Percentiles rank a stretch among this genome's conserved stretches.
Conservation (phyloP, 352 stramenopile species). For the Phytophthora fragariaefolia region DNA sequence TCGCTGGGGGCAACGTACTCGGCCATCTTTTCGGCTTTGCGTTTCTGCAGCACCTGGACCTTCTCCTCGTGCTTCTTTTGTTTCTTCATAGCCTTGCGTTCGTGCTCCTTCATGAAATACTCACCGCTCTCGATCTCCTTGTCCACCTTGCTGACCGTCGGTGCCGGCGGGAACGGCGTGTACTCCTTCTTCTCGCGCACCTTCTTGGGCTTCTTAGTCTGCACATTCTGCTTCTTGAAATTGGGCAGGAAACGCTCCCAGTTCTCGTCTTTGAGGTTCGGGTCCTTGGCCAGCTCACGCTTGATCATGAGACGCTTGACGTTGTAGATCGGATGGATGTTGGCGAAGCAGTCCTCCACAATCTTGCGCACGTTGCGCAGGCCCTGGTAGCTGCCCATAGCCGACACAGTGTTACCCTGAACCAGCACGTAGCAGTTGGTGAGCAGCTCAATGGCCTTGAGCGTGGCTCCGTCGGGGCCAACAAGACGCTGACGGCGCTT, state of each 20-base stretch:
- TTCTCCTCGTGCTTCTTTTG: constrained; percentile 85
- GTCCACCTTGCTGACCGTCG: constrained; percentile 97
- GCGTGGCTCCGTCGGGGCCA: constrained; percentile 97
- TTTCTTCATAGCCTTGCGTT: constrained; percentile 94
- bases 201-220: constrained; percentile 94
- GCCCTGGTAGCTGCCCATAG: constrained; percentile 89
- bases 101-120: constrained; percentile 98
- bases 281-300: constrained; percentile 99
- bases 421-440: constrained; percentile 99
- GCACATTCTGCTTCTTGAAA: constrained; percentile 99
- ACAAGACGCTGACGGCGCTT: constrained; percentile 98
- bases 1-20: constrained; percentile 80
- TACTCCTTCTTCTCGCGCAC: constrained; percentile 95
- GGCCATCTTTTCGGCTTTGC: constrained; percentile 75
- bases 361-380: constrained; percentile 96
- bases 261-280: constrained; percentile 96
- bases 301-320: constrained; percentile 99
- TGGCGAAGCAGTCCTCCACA: constrained; percentile 99
- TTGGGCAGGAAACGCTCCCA: constrained; percentile 99
- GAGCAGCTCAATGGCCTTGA: constrained; percentile 98
- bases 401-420: constrained; percentile 97
- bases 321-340: constrained; percentile 99
- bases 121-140: constrained; percentile 98
- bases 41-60: constrained; percentile 62
- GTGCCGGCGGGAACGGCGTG: constrained; percentile 98